Evolutionary conservation across 192 early-diverging fungal species (phyloP).

Genomic region (Backusella mclennaniae): DNA sequence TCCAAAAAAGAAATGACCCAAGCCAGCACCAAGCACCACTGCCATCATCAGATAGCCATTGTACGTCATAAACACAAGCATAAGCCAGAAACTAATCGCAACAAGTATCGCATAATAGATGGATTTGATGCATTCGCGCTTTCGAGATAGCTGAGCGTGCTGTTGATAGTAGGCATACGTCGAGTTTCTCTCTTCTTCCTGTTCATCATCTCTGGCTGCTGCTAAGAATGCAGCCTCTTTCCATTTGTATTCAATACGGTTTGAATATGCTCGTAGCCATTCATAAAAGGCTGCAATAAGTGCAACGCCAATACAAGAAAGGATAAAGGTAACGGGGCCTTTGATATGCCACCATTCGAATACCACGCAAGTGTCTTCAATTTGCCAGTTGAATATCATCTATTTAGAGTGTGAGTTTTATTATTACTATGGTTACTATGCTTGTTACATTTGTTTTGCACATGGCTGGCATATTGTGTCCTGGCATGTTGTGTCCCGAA

Average conservation of each 20-base stretch:
- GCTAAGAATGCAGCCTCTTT: background rate
- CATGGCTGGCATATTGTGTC: background rate
- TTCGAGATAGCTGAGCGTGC: background rate
- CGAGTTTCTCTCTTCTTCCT: background rate
- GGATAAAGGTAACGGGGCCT: conserved; percentile 47
- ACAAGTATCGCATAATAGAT: conserved; percentile 63
- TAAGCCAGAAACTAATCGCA: conserved; percentile 67
- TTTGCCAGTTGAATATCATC: conserved; percentile 81
- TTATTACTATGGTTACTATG: background rate
- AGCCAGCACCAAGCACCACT: conserved; percentile 61
- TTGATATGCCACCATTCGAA: conserved; percentile 76
- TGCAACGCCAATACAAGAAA: conserved; percentile 58
- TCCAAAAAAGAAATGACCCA: conserved; percentile 59
- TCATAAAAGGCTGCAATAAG: conserved; percentile 52
- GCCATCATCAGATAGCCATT: conserved; percentile 74
- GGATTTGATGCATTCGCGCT: conserved; percentile 47
- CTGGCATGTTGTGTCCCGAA: background rate
- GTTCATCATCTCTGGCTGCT: background rate
- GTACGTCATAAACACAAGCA: conserved; percentile 88
- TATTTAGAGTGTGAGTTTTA: conserved; percentile 18
- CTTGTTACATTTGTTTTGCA: conserved; percentile 9
- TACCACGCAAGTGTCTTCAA: conserved; percentile 72
- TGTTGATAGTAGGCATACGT: background rate
- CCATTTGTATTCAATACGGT: conserved; percentile 3
- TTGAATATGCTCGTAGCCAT: conserved; percentile 26